These are phyloP conservation scores for Neoascochyta sp. DNA, from an alignment of 2,329 filamentous ascomycete genomes.

Conservation along the genomic window DNA sequence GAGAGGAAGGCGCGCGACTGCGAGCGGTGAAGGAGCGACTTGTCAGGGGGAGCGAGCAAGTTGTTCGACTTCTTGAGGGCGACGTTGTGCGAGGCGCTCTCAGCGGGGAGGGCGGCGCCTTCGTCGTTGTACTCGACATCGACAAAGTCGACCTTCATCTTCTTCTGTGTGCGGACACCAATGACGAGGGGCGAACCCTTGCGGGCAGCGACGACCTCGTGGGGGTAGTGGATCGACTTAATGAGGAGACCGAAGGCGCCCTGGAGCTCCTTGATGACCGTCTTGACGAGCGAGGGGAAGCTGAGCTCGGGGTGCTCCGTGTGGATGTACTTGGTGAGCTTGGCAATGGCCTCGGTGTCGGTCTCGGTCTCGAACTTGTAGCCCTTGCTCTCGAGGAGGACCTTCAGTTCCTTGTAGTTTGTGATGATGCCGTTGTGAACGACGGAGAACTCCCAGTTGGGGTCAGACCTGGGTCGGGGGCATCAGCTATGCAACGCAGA, in stretches of 20 bases:
- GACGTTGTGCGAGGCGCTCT: conserved; percentile 92
- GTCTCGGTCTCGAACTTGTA: conserved; percentile 99
- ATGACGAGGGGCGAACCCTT: conserved; percentile 98
- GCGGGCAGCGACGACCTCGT: conserved; percentile 94
- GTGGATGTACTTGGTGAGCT: conserved; percentile 97
- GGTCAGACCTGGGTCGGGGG: conserved; percentile 67
- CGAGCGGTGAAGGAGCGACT: conserved; percentile 95
- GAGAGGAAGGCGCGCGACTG: conserved; percentile 99
- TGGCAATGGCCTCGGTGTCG: conserved; percentile 98
- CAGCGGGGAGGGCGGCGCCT: conserved; percentile 71
- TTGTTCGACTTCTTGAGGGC: conserved; percentile 77
- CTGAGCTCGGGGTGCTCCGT: conserved; percentile 90
- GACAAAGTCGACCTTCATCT: conserved; percentile 99
- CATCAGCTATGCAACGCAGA: conserved; percentile 16
- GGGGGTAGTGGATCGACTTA: conserved; percentile 97
- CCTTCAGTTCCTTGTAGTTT: conserved; percentile 99
- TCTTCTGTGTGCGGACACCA: conserved; percentile 92
- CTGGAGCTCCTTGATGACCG: conserved; percentile 96
- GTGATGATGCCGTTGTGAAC: conserved; percentile 99
- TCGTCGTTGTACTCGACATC: conserved; percentile 97
- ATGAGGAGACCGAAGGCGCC: conserved; percentile 95
- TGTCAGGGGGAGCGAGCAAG: conserved; percentile 82
- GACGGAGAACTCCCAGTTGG: conserved; percentile 91
- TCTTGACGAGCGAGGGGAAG: conserved; percentile 95
- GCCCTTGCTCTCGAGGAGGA: conserved; percentile 86